These are phyloP conservation scores for Thamnidium elegans DNA, from an alignment of 192 early-diverging fungal species.

Conservation along the genomic window DNA sequence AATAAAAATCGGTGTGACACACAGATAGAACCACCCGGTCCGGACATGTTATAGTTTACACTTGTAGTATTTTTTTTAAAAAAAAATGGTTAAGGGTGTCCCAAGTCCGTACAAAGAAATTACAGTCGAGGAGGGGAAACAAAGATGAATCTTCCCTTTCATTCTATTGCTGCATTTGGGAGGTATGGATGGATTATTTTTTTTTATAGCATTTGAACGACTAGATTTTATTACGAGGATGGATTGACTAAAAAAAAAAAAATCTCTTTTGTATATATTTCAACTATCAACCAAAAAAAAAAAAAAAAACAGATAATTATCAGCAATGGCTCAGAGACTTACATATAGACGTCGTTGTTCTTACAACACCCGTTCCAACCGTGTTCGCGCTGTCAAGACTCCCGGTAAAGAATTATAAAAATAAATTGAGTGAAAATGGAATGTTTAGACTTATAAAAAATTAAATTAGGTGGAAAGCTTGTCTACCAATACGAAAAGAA, in stretches of 20 bases:
- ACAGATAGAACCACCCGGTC: background rate
- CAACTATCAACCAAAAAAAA: background rate
- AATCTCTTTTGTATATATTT: background rate
- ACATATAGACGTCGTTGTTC: conserved; percentile 83
- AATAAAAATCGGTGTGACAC: background rate
- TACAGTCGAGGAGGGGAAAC: no score
- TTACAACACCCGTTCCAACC: conserved; percentile 91
- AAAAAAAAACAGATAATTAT: background rate
- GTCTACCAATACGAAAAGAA: conserved; percentile 91
- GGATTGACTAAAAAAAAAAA: background rate
- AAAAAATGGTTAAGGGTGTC: no score
- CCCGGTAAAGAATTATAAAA: conserved; percentile 52
- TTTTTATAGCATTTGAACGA: background rate
- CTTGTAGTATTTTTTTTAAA: no score
- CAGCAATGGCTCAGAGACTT: conserved; percentile 72
- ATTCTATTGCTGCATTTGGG: conserved; percentile 11
- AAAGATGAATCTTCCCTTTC: conserved; percentile 6
- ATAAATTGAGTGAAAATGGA: background rate
- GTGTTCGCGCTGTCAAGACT: conserved; percentile 83
- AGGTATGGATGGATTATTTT: conserved; percentile 14
- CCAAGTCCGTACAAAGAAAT: no score
- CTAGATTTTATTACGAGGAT: background rate
- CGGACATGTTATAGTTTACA: background rate
- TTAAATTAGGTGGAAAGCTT: conserved; percentile 75
- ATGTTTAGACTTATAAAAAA: background rate